Percentiles rank a stretch among this genome's conserved stretches.
phyloP scores from a whole-genome alignment of 2,329 filamentous ascomycete genomes.

The Blastomyces gilchristii region DNA sequence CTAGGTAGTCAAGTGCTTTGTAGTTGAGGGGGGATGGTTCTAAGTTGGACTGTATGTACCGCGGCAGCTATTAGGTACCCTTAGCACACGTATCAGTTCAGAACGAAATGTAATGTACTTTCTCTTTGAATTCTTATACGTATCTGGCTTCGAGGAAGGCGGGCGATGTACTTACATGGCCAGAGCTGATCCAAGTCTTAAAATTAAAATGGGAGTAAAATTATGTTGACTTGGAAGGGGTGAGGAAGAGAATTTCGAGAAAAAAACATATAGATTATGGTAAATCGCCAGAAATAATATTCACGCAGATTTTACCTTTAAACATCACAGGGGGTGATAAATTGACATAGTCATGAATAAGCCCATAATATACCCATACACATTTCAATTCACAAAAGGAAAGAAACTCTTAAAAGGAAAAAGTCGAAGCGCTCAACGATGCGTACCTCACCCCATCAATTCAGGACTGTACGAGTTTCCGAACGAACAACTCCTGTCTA shows the following conservation, averaged over 20 bases:
- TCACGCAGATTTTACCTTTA: neutral
- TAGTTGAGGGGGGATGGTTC: neutral
- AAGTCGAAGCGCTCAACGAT: neutral
- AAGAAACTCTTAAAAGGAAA: neutral
- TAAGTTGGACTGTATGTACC: neutral
- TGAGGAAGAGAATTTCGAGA: neutral
- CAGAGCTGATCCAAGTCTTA: neutral
- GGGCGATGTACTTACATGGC: neutral
- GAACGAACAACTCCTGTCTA: neutral
- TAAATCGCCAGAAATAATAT: neutral
- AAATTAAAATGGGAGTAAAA: neutral
- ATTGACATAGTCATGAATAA: constrained; percentile 2
- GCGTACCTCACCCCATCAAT: neutral
- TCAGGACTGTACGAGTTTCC: neutral
- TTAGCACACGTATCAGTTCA: neutral
- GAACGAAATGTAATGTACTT: no score
- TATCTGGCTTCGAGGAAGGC: neutral
- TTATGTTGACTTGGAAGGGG: neutral
- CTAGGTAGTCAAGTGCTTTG: neutral
- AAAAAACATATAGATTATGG: neutral
- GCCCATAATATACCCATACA: constrained; percentile 1
- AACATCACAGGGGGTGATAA: neutral
- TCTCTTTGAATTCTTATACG: neutral
- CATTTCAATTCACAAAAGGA: neutral
- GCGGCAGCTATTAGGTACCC: neutral